Conservation (phyloP, 192 early-diverging fungal species). For the Phycomyces blakesleeanus region DNA sequence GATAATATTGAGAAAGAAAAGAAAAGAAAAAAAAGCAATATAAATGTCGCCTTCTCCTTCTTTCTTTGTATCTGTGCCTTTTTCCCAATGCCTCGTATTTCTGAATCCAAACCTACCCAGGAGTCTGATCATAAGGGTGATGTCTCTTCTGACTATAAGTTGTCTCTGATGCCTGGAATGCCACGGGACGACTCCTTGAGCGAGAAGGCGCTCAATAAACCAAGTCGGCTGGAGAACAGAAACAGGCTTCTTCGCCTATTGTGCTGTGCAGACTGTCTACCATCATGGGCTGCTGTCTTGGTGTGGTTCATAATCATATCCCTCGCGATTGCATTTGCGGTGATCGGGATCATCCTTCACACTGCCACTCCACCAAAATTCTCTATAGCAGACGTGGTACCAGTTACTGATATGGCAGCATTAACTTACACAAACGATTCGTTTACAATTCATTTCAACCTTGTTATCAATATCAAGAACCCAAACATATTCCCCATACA, state of each 20-base stretch:
- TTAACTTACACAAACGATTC: neutral
- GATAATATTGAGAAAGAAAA: neutral
- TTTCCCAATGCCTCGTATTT: too few relatives aligned
- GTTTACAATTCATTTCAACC: constrained; percentile 18
- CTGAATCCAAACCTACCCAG: too few relatives aligned
- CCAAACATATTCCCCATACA: constrained; percentile 37
- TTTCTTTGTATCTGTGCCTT: too few relatives aligned
- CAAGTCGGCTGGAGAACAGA: constrained; percentile 8
- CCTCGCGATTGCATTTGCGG: constrained; percentile 30
- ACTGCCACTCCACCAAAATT: constrained; percentile 34
- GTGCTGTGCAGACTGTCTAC: constrained; percentile 29
- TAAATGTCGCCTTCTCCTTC: too few relatives aligned
- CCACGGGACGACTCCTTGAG: neutral
- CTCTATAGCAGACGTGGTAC: neutral
- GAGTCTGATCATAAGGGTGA: too few relatives aligned
- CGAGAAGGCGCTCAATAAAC: neutral
- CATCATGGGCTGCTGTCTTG: constrained; percentile 15
- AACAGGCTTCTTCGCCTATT: constrained; percentile 10
- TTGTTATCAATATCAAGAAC: constrained; percentile 34
- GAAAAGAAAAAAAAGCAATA: constrained; percentile 2
- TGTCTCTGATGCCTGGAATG: neutral
- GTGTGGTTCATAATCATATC: constrained; percentile 22
- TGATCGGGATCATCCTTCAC: constrained; percentile 31
- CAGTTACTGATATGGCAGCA: neutral
- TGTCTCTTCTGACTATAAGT: too few relatives aligned